Evolutionary conservation across 2,329 filamentous ascomycete genomes (phyloP).

Genomic region (Fulvia fulva): DNA sequence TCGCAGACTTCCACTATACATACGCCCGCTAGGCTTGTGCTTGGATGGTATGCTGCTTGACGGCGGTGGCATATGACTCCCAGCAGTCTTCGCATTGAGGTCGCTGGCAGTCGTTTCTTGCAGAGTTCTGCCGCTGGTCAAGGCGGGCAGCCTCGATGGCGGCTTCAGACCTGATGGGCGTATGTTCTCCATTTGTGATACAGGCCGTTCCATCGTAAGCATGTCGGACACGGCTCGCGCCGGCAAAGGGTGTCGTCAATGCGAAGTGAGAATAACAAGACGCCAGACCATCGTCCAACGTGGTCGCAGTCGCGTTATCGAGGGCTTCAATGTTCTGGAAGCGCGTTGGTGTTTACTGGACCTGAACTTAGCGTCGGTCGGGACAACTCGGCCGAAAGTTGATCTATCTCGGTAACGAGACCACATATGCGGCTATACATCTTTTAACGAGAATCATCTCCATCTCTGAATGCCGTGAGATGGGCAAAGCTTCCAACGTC

Average conservation of each 20-base stretch:
- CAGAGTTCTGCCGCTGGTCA: constrained; percentile 18
- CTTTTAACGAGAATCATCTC: background rate
- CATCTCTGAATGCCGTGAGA: background rate
- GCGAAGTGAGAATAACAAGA: background rate
- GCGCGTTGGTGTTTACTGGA: background rate
- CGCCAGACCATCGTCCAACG: background rate
- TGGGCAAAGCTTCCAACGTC: background rate
- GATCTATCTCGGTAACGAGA: background rate
- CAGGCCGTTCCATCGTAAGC: constrained; percentile 28
- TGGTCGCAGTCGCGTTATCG: background rate
- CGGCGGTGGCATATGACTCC: constrained; percentile 33
- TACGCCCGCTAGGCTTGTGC: constrained; percentile 51
- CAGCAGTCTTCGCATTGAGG: constrained; percentile 47
- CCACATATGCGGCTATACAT: background rate
- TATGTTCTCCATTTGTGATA: constrained; percentile 31
- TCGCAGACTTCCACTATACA: constrained; percentile 16
- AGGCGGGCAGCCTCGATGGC: constrained; percentile 30
- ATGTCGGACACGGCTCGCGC: background rate
- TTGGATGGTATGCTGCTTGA: constrained; percentile 37
- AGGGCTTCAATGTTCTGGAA: background rate
- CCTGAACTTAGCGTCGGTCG: too few relatives aligned
- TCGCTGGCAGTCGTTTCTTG: constrained; percentile 33
- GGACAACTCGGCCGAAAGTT: too few relatives aligned
- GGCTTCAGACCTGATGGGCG: constrained; percentile 31
- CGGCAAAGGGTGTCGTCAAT: background rate